Evolutionary conservation across 768 basidiomycete genomes (phyloP), one percentile per base, ranked within the genome.

Genomic region (Boletus vermiculosoides): DNA sequence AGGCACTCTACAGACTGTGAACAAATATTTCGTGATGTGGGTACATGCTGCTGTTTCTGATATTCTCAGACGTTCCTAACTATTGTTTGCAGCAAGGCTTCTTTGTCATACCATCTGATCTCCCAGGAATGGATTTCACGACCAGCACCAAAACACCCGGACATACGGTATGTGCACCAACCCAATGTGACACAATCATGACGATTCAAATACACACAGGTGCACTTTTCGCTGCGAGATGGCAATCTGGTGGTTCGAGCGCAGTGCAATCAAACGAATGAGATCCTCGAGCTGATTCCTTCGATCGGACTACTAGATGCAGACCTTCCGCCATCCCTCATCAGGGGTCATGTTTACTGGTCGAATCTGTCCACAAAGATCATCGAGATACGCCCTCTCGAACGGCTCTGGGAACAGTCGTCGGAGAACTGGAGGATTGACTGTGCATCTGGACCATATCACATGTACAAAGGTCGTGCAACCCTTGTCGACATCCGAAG

Each of bases 401-500:
- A 28, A 5, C 28, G 28, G 28, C 28, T 28, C 28, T 28, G 28
- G 28, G 28, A 28, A 28, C 28, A 28, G 6, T 28, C 28, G 6
- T 28, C 28, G 6, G 28, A 28, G 28, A 28, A 7, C 28, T 28
- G 28, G 28, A 28, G 28, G 28, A 28, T 28, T 28, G 28, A 28
- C 28, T 28, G 28, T 7, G 6, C 28, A 7, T 28, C 28, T 28
- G 28, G 28, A 28, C 28, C 3, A 28, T 28, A 28, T 28, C 28
- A 28, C 6, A 28, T 28, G n/a, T 28, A 45, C 37, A 57, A 34
- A 31, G 56, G 42, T 7, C 0, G 5, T 12, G 33, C 54, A 15
- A 45, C 34, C 8, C 61, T 74, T 12, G 40, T 70, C 2, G 65
- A 69, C 45, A 53, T 64, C 15, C 52, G 42, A 39, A 68, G 64